Evolutionary conservation across 805 yeast species (phyloP).

Genomic region (Metschnikowia dekortorum): DNA sequence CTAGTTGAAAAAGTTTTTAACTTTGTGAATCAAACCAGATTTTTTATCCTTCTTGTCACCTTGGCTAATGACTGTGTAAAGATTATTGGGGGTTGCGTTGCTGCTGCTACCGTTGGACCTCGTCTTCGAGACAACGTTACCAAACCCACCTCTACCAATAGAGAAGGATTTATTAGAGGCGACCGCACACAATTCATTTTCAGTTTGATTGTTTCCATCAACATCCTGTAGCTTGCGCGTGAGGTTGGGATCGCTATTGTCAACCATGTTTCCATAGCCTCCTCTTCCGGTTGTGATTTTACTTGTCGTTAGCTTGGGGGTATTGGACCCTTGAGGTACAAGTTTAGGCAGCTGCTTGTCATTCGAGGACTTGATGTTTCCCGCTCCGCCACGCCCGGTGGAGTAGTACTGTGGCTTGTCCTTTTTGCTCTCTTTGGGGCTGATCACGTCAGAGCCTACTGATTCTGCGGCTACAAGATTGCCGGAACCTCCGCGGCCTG

Average conservation of each 20-base stretch:
- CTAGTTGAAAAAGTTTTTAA: conserved; percentile 37
- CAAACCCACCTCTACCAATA: conserved; percentile 65
- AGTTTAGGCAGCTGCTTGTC: conserved; percentile 47
- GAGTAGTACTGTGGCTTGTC: conserved; percentile 42
- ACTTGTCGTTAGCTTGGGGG: conserved; percentile 54
- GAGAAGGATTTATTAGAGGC: conserved; percentile 43
- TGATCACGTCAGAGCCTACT: conserved; percentile 7
- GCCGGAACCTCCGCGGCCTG: conserved; percentile 41
- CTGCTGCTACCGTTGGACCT: conserved; percentile 21
- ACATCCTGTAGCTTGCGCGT: conserved; percentile 67
- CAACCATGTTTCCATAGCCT: conserved; percentile 72
- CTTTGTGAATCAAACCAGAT: conserved; percentile 42
- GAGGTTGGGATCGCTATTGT: conserved; percentile 52
- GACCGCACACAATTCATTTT: conserved; percentile 38
- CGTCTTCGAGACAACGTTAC: conserved; percentile 45
- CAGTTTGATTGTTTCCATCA: conserved; percentile 30
- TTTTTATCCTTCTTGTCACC: conserved; percentile 24
- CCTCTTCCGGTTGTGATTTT: conserved; percentile 73
- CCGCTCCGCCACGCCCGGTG: conserved; percentile 82
- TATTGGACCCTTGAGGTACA: conserved; percentile 55
- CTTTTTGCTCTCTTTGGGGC: conserved; percentile 12
- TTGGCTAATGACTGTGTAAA: conserved; percentile 34
- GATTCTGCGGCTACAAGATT: conserved; percentile 20
- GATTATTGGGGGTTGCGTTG: conserved; percentile 21
- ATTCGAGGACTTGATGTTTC: conserved; percentile 50